phyloP scores from a whole-genome alignment of 1,139 yeast species.

The Suhomyces panamericanus region DNA sequence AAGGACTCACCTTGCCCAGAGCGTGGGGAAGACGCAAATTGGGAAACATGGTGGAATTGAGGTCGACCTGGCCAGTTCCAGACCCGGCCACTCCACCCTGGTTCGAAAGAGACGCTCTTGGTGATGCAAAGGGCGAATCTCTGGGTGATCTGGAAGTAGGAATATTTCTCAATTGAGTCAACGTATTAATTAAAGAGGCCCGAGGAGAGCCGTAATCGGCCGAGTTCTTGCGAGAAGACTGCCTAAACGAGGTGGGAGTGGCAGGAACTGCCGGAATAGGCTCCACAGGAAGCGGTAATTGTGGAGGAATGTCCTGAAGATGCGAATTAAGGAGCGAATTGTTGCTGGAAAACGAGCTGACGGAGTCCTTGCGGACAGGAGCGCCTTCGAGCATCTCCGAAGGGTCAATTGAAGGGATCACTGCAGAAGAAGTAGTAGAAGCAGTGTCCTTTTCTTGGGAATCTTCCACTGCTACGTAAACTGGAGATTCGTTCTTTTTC shows the following conservation, averaged over 20 bases:
- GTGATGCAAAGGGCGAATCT: conserved; percentile 49
- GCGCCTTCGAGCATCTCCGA: not conserved
- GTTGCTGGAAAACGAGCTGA: conserved; percentile 30
- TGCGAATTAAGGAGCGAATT: conserved; percentile 35
- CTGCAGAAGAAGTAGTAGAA: conserved; percentile 16
- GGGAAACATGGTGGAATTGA: conserved; percentile 23
- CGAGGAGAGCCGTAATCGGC: conserved; percentile 44
- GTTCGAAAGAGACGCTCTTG: conserved; percentile 45
- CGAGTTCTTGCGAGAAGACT: conserved; percentile 39
- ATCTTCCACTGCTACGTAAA: conserved; percentile 6
- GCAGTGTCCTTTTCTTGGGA: not conserved
- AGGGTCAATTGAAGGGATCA: conserved; percentile 24
- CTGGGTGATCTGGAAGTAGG: conserved; percentile 40
- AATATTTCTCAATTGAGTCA: conserved; percentile 44
- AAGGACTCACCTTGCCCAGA: conserved; percentile 1
- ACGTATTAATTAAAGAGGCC: conserved; percentile 44
- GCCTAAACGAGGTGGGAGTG: conserved; percentile 35
- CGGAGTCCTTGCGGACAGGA: conserved; percentile 29
- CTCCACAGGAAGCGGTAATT: conserved; percentile 53
- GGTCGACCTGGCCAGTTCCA: conserved; percentile 16
- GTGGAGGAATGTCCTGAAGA: conserved; percentile 53
- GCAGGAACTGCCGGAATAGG: conserved; percentile 50
- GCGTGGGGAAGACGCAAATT: conserved; percentile 17
- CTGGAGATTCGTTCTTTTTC: conserved; percentile 11
- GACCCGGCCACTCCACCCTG: conserved; percentile 19